Conservation (phyloP, 257 asterid species). For the Solanum chmielewskii region DNA sequence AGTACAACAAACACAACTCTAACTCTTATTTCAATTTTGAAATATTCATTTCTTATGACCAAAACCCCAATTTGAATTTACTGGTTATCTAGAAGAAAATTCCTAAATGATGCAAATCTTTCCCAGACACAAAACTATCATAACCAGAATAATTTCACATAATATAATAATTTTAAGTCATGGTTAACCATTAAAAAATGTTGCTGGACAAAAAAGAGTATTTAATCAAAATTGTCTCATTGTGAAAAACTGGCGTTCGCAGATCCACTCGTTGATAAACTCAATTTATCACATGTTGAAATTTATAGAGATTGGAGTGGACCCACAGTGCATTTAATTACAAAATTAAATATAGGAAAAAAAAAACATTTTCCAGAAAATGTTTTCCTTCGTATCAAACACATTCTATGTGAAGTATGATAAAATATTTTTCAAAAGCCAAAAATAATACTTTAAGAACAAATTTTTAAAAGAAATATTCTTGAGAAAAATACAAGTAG, state of each 20-base stretch:
- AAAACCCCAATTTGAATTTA: too few species aligned
- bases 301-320: neutral
- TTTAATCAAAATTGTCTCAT: neutral
- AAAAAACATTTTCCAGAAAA: too few species aligned
- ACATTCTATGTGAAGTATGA: too few species aligned
- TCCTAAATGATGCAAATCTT: neutral
- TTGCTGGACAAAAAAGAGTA: neutral
- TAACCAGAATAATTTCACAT: neutral
- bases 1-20: too few species aligned
- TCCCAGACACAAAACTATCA: neutral
- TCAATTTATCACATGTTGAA: neutral
- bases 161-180: too few species aligned
- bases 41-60: too few species aligned
- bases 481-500: too few species aligned
- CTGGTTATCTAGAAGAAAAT: too few species aligned
- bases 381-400: too few species aligned
- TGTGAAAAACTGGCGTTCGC: neutral
- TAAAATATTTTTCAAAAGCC: neutral
- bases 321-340: neutral
- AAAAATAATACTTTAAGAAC: too few species aligned
- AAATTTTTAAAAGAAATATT: too few species aligned
- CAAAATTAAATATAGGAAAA: neutral
- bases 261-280: neutral
- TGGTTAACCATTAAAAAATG: neutral
- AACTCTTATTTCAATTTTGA: too few species aligned